Conservation (phyloP, 306 rosid species). For the Purshia tridentata region DNA sequence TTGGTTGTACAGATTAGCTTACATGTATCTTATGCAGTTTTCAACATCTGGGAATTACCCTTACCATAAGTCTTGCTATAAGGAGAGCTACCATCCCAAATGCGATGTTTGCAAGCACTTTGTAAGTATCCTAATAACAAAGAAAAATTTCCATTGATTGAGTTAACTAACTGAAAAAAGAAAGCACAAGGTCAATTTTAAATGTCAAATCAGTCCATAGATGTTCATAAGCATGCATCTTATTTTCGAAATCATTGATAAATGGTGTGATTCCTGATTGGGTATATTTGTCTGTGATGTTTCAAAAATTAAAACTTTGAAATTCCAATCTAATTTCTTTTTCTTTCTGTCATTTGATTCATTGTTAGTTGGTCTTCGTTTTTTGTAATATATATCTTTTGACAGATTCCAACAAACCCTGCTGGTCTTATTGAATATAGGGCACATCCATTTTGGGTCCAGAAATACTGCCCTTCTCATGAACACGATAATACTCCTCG, state of each 20-base stretch:
- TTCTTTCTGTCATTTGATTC: conserved; percentile 30
- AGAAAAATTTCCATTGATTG: neutral
- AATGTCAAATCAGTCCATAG: neutral
- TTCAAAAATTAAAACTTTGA: neutral
- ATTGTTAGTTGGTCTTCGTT: conserved; percentile 48
- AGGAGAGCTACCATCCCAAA: conserved; percentile 93
- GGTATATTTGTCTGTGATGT: neutral
- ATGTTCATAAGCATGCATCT: neutral
- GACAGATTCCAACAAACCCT: conserved; percentile 99
- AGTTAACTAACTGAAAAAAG: neutral
- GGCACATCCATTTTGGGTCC: conserved; percentile 99
- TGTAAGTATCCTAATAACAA: conserved; percentile 53
- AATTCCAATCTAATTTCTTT: neutral
- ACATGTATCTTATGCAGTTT: conserved; percentile 47
- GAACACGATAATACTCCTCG: conserved; percentile 93
- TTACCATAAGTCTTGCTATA: conserved; percentile 90
- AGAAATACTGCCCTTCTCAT: conserved; percentile 94
- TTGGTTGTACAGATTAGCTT: conserved; percentile 8
- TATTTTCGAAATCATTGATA: neutral
- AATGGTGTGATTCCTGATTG: neutral
- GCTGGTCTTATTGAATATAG: conserved; percentile 99
- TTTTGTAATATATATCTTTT: conserved; percentile 58
- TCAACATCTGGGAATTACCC: conserved; percentile 88
- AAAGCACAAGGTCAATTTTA: neutral
- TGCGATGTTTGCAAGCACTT: conserved; percentile 99